Conservation (phyloP, 192 early-diverging fungal genomes). For the Coemansia sp. region DNA sequence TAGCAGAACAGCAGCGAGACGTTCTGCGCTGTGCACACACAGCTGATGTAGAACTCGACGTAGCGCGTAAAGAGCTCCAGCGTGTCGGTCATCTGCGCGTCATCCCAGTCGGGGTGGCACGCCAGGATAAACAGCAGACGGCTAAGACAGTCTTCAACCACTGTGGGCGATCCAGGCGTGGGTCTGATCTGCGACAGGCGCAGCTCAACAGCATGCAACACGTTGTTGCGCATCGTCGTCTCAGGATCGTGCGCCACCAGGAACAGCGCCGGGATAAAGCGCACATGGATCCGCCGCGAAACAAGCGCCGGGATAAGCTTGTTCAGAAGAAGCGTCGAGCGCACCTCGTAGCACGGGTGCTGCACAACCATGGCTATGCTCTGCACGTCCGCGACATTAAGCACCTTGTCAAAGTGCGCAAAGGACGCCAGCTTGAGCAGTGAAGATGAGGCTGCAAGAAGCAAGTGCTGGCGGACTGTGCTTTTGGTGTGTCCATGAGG, state of each 20-base stretch:
- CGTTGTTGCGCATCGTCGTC: conserved; percentile 57
- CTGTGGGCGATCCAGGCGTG: conserved; percentile 42
- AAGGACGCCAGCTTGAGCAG: conserved; percentile 60
- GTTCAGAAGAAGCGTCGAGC: conserved; percentile 60
- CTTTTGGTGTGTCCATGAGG: conserved; percentile 49
- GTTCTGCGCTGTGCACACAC: conserved; percentile 76
- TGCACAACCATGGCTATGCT: conserved; percentile 61
- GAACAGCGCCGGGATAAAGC: conserved; percentile 69
- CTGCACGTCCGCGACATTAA: conserved; percentile 56
- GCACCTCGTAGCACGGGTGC: conserved; percentile 79
- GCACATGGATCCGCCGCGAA: conserved; percentile 56
- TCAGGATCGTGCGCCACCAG: conserved; percentile 89
- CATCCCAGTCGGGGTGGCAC: conserved; percentile 81
- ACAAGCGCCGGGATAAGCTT: conserved; percentile 71
- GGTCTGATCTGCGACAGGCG: conserved; percentile 54
- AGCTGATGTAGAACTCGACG: conserved; percentile 80
- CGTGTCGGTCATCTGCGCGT: conserved; percentile 21
- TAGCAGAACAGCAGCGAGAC: conserved; percentile 77
- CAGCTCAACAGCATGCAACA: conserved; percentile 56
- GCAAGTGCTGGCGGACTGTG: conserved; percentile 59
- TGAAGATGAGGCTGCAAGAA: conserved; percentile 61
- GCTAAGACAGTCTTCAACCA: conserved; percentile 58
- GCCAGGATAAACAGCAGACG: conserved; percentile 74
- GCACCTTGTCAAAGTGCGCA: conserved; percentile 50
- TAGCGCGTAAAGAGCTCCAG: conserved; percentile 61